A percentile compares a stretch with the other conserved stretches of the same genome.
Evolutionary conservation across 208 protist genomes (phyloP).

Genomic region (Wallacemonas sp.): DNA sequence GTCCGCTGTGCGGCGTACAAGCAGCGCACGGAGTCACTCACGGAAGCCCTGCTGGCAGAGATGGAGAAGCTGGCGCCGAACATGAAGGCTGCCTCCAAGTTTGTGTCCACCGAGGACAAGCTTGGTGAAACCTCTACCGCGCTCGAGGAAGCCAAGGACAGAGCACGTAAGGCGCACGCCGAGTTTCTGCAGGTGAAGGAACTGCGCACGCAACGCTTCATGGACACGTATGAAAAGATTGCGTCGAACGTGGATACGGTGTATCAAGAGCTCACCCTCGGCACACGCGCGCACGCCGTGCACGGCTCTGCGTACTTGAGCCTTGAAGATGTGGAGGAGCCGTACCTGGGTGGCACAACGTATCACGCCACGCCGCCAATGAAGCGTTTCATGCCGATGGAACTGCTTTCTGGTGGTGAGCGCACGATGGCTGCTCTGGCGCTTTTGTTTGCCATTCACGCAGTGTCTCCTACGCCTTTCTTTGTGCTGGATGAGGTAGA

Average conservation of each 20-base stretch:
- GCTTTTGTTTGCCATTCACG: slow-evolving; percentile 98
- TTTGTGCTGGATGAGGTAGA: slow-evolving; percentile 99
- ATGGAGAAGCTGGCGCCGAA: slow-evolving; percentile 86
- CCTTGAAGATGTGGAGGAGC: slow-evolving; percentile 95
- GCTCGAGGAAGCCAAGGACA: slow-evolving; percentile 75
- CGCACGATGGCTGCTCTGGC: slow-evolving; percentile 98
- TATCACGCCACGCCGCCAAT: slow-evolving; percentile 97
- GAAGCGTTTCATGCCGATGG: slow-evolving; percentile 98
- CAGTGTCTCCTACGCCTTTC: slow-evolving; percentile 96
- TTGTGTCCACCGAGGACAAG: slow-evolving; percentile 63
- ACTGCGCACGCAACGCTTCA: slow-evolving; percentile 89
- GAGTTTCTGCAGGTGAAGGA: slow-evolving; percentile 89
- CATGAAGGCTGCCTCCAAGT: slow-evolving; percentile 68
- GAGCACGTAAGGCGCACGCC: slow-evolving; percentile 65
- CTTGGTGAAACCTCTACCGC: slow-evolving; percentile 71
- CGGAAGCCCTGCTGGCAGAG: slow-evolving; percentile 59
- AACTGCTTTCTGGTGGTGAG: slow-evolving; percentile 98
- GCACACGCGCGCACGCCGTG: slow-evolving; percentile 62
- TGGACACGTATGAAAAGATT: slow-evolving; percentile 93
- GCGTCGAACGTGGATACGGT: slow-evolving; percentile 86
- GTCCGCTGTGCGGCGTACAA: slow-evolving; percentile 59
- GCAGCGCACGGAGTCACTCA: slow-evolving; percentile 46
- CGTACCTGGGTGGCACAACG: slow-evolving; percentile 95
- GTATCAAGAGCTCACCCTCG: slow-evolving; percentile 96
- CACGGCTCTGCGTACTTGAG: slow-evolving; percentile 94